Evolutionary conservation across 139 green algal species (phyloP), one percentile per base, ranked within the genome.

Genomic region (Chlorella ohadii): DNA sequence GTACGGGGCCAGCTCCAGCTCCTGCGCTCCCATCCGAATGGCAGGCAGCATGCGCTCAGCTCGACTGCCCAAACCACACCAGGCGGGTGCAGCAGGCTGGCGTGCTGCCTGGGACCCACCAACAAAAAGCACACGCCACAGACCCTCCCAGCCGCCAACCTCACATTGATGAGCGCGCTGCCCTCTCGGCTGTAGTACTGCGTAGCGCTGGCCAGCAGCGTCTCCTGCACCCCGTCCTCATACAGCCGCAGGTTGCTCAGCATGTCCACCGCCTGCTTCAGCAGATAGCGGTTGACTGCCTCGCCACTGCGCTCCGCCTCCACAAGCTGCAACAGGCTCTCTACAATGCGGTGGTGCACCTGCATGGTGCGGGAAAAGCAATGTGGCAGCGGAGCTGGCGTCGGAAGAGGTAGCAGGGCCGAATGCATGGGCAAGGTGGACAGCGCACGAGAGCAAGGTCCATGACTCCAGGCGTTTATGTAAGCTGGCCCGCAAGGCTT

Each of bases 1-100:
- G 89, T 99, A 99, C 20, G 94, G 94, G 2, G 94, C 87, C 28
- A 98, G 88, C 51, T 95, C 92, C 13, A 90, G 85, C 72, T 94
- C 84, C 63, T 81, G 57, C 25, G 28, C 33, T 17, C 15, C 3
- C 33, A 11, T 1, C 13, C 17, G 1, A 33, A 38, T n/a, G 36
- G 34, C 4, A 57, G 34, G 34, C 31, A 72, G 31, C 17, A 15
- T 12, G 16, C 17, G 9, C 17, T 38, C 16, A 38, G 36, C 34
- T 19, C 2, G 12, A 19, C 51, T 19, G 51, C 51, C 6, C 44
- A 55, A 55, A 11, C 44, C 44, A 55, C 44, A n/a, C n/a, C n/a
- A n/a, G n/a, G n/a, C n/a, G n/a, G n/a, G n/a, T n/a, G n/a, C n/a
- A n/a, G n/a, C n/a, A n/a, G n/a, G n/a, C n/a, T n/a, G n/a, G n/a